Percentiles rank a stretch among this genome's conserved stretches.
These are phyloP conservation scores for Yarrowia sp. DNA, from an alignment of 805 yeast species.

Conservation along the genomic window DNA sequence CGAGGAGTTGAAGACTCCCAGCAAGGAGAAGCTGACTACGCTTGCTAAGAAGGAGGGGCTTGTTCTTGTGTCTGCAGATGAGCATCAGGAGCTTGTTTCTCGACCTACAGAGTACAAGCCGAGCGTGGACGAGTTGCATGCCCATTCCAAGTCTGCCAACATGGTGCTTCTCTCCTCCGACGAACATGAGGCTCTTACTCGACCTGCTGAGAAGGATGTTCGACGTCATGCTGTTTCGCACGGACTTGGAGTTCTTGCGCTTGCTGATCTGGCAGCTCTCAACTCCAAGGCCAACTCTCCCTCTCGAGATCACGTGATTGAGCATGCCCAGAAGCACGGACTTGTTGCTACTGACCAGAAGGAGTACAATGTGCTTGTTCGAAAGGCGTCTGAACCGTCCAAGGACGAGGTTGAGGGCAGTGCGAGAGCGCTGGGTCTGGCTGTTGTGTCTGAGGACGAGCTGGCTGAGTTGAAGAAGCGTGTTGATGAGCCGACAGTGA, in stretches of 20 bases:
- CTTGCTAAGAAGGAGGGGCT: background rate
- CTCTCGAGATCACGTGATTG: constrained; percentile 47
- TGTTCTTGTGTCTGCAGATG: background rate
- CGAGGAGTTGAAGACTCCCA: constrained; percentile 40
- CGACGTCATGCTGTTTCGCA: constrained; percentile 16
- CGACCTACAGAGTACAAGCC: constrained; percentile 38
- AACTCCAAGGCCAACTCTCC: constrained; percentile 41
- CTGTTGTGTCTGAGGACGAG: constrained; percentile 17
- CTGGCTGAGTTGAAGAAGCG: background rate
- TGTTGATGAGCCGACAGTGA: background rate
- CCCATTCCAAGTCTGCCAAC: constrained; percentile 45
- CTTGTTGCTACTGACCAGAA: constrained; percentile 37
- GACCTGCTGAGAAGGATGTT: constrained; percentile 15
- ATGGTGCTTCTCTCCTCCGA: constrained; percentile 41
- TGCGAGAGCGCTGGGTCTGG: constrained; percentile 42
- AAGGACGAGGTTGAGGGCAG: constrained; percentile 38
- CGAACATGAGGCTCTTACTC: constrained; percentile 9
- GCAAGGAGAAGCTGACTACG: background rate
- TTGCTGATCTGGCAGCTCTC: constrained; percentile 49
- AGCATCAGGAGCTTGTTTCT: constrained; percentile 14
- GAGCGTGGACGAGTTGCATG: constrained; percentile 40
- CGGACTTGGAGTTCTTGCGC: constrained; percentile 51
- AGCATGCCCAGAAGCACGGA: constrained; percentile 48
- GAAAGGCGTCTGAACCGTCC: constrained; percentile 40
- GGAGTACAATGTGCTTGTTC: constrained; percentile 43